Evolutionary conservation across 2,329 filamentous ascomycete species (phyloP), one percentile per base, ranked within the genome.

Genomic region (Monilinia polystroma): DNA sequence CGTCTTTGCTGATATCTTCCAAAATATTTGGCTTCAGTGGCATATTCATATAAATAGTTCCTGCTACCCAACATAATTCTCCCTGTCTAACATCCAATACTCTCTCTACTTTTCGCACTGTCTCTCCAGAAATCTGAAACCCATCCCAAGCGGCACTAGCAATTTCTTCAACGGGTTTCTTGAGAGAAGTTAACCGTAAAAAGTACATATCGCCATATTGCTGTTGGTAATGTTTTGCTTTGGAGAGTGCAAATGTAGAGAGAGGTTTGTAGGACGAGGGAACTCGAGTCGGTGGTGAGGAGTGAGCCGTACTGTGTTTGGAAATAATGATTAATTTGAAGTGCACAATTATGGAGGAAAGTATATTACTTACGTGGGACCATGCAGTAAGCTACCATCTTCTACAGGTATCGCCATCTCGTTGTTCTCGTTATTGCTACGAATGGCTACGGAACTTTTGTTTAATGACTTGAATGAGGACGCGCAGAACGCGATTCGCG

Each of bases 181-280:
- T 97, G 77, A 99, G 86, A 79, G 91, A 90, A 49, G 92, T 87
- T 32, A 99, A 84, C 16, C 95, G 90, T 73, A 97, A 78, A 77
- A 97, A 99, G 83, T 99, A 99, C 87, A 98, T 94, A 79, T 99
- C 95, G 70, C 90, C 92, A 84, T 91, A 99, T 80, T 99, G 95
- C 78, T 98, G 95, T 77, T 93, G 84, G 78, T 98, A 99, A 65
- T 93, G 90, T 69, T 84, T 84, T 68, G 84, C 81, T 74, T 84
- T 89, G 32, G 90, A 85, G 12, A 98, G 85, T 59, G 81, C 81
- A 78, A 93, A 98, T 10, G 88, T 90, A 65, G 87, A 80, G 38
- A 96, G 83, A 0, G 94, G 88, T 66, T 87, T 89, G 81, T 97
- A 98, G 66, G 79, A 73, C 3, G 86, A 88, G 26, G 81, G 55